A percentile compares a stretch with the other conserved stretches of the same genome.
These are phyloP conservation scores for Microglena sp. DNA, from an alignment of 139 green algal species.

Conservation along the genomic window DNA sequence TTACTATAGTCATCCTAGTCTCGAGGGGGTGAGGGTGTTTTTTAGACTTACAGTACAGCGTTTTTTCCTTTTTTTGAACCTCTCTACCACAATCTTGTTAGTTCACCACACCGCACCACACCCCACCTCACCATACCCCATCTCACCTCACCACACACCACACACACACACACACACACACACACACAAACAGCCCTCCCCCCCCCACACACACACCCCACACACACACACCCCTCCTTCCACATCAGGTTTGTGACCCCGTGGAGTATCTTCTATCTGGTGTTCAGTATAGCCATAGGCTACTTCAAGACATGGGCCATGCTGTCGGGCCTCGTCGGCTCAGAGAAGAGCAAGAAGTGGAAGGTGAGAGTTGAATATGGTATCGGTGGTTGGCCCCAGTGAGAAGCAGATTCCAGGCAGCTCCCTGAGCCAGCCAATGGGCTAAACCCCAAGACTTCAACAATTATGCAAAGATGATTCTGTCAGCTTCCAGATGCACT, in stretches of 20 bases:
- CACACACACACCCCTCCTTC: too few relatives aligned
- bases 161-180: too few relatives aligned
- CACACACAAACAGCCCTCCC: too few relatives aligned
- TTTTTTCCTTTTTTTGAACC: too few relatives aligned
- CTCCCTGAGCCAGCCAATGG: not conserved
- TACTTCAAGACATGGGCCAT: slow-evolving; percentile 57
- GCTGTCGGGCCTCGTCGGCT: slow-evolving; percentile 38
- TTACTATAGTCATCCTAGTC: too few relatives aligned
- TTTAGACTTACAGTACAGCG: too few relatives aligned
- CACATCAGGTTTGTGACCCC: slow-evolving; percentile 50
- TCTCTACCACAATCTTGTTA: too few relatives aligned
- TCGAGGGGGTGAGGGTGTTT: too few relatives aligned
- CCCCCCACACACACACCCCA: too few relatives aligned
- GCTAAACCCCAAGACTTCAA: not conserved
- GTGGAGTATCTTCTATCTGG: slow-evolving; percentile 40
- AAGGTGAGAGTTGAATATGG: slow-evolving; percentile 29
- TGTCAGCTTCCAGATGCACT: not conserved
- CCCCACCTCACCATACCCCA: too few relatives aligned
- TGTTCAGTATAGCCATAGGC: slow-evolving; percentile 33
- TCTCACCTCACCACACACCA: too few relatives aligned
- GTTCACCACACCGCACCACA: too few relatives aligned
- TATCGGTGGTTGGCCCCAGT: not conserved
- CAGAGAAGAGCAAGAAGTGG: slow-evolving; percentile 53
- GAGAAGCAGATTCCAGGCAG: not conserved
- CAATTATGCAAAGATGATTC: not conserved